phyloP scores from a whole-genome alignment of 345 rosid genomes.

The Aurinia saxatilis region DNA sequence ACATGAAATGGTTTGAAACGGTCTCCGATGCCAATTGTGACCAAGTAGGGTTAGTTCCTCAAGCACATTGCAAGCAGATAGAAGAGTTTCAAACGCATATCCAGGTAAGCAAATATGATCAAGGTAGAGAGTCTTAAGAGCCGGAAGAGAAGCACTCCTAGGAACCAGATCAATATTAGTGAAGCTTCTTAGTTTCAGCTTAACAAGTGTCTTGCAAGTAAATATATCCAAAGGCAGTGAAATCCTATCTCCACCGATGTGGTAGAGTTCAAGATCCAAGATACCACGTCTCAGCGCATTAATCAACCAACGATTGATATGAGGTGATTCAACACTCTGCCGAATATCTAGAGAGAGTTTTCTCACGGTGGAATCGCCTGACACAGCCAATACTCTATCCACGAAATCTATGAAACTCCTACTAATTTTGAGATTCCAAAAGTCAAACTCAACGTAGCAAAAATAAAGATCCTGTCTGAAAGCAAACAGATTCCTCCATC shows the following conservation, averaged over 20 bases:
- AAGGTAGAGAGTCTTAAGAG: neutral
- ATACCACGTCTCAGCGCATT: neutral
- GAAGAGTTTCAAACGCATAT: neutral
- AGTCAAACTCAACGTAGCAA: neutral
- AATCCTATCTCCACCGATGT: neutral
- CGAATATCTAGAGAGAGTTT: neutral
- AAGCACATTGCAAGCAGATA: neutral
- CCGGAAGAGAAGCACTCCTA: neutral
- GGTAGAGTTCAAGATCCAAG: neutral
- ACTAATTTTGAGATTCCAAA: neutral
- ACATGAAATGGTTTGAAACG: too few species aligned
- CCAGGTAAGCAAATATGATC: neutral
- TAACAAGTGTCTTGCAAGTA: neutral
- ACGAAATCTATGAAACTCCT: neutral
- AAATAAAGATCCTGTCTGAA: neutral
- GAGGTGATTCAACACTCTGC: neutral
- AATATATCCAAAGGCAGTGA: neutral
- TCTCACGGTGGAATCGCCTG: neutral
- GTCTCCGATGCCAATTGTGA: too few species aligned
- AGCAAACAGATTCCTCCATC: neutral
- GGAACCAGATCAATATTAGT: neutral
- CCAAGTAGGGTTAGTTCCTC: neutral
- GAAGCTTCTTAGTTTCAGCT: neutral
- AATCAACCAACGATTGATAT: neutral
- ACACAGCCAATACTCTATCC: neutral